These are phyloP conservation scores for Boletus vinaceobasis DNA, from an alignment of 768 basidiomycete species.

Conservation along the genomic window DNA sequence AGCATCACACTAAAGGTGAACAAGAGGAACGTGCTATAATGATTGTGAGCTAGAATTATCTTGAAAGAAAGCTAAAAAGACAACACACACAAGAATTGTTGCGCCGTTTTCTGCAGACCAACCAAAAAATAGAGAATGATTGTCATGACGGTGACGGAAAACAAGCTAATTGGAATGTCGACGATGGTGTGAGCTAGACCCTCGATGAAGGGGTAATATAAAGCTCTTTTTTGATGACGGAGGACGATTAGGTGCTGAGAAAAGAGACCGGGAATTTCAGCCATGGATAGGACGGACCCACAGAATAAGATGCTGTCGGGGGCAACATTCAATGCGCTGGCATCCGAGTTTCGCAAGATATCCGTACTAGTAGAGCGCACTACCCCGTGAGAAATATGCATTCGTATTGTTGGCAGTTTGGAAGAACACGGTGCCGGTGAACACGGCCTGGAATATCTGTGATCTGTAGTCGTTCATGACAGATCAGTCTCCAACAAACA, in stretches of 20 bases:
- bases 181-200: slow-evolving; percentile 42
- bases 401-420: slow-evolving; percentile 33
- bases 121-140: slow-evolving; percentile 18
- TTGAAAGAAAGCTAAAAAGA: background rate
- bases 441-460: slow-evolving; percentile 16
- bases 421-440: slow-evolving; percentile 41
- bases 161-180: slow-evolving; percentile 40
- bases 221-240: slow-evolving; percentile 41
- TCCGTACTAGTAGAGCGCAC: slow-evolving; percentile 71
- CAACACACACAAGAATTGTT: slow-evolving; percentile 19
- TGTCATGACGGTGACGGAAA: slow-evolving; percentile 11
- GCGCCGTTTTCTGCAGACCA: slow-evolving; percentile 15
- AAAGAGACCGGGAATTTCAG: slow-evolving; percentile 49
- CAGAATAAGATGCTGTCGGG: slow-evolving; percentile 47
- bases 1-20: slow-evolving; percentile 51
- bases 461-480: slow-evolving; percentile 33
- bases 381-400: slow-evolving; percentile 53
- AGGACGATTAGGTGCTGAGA: slow-evolving; percentile 41
- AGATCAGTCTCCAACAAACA: background rate
- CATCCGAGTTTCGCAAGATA: background rate
- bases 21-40: slow-evolving; percentile 54
- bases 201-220: slow-evolving; percentile 50
- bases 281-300: slow-evolving; percentile 48
- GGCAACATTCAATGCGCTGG: background rate
- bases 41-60: slow-evolving; percentile 32